Conservation (phyloP, 164 flowering plant genomes). For the Annona squamosa region DNA sequence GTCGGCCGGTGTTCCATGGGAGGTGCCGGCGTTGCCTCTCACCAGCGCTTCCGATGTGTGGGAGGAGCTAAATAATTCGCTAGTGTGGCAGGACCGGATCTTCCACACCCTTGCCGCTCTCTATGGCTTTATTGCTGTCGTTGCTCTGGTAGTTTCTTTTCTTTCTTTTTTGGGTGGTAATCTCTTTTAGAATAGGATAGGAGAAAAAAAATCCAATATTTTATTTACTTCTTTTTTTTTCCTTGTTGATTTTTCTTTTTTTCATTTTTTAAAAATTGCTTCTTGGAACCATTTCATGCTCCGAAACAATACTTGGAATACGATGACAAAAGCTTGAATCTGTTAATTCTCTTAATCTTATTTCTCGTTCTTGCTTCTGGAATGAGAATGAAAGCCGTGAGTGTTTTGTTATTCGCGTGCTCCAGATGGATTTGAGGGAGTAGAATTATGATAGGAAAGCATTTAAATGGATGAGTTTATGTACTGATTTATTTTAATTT, state of each 20-base stretch:
- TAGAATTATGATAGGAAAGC: too few relatives aligned
- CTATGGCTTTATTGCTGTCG: conserved; percentile 59
- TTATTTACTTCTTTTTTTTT: neutral
- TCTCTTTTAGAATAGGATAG: neutral
- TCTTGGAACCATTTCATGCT: neutral
- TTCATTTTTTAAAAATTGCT: neutral
- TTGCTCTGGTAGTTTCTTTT: conserved; percentile 48
- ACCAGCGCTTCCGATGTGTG: conserved; percentile 61
- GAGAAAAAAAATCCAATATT: neutral
- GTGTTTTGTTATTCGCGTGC: too few relatives aligned
- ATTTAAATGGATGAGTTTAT: neutral
- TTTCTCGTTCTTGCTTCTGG: neutral
- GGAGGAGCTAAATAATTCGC: conserved; percentile 56
- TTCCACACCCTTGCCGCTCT: conserved; percentile 67
- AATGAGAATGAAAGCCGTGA: neutral
- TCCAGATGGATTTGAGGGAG: too few relatives aligned
- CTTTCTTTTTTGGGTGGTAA: too few relatives aligned
- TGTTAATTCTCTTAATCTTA: neutral
- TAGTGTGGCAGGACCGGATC: conserved; percentile 72
- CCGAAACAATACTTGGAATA: neutral
- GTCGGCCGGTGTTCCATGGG: conserved; percentile 13
- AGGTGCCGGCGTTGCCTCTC: conserved; percentile 29
- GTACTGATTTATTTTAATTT: neutral
- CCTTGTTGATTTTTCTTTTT: neutral
- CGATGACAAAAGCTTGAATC: neutral